A percentile compares a stretch with the other conserved stretches of the same genome.
Evolutionary conservation across 2,329 filamentous ascomycete genomes (phyloP).

Genomic region (Fusarium solani-melongenae): DNA sequence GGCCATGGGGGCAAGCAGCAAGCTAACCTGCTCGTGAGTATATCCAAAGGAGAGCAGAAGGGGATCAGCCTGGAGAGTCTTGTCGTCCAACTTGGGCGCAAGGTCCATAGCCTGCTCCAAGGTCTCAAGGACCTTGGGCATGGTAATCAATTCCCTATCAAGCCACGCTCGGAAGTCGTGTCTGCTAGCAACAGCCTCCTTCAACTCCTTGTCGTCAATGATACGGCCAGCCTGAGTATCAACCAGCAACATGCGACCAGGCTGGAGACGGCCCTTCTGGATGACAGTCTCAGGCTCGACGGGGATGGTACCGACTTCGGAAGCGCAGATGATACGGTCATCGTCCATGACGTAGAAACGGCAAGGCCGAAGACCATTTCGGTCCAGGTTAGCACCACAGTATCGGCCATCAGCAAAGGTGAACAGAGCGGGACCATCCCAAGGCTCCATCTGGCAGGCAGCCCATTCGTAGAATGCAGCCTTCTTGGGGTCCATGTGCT

Average conservation of each 20-base stretch:
- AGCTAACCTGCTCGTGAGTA: constrained; percentile 92
- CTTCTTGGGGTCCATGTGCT: constrained; percentile 91
- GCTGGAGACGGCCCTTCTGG: constrained; percentile 93
- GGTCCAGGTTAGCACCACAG: constrained; percentile 95
- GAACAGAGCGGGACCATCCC: constrained; percentile 96
- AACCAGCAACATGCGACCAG: constrained; percentile 94
- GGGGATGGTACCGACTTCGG: constrained; percentile 92
- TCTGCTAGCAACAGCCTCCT: constrained; percentile 85
- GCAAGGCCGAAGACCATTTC: constrained; percentile 94
- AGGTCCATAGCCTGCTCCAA: constrained; percentile 72
- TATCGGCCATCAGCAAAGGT: constrained; percentile 97
- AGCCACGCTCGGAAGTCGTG: constrained; percentile 92
- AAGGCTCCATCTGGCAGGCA: constrained; percentile 98
- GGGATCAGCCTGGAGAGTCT: constrained; percentile 83
- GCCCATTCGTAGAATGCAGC: constrained; percentile 99
- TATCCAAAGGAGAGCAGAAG: constrained; percentile 90
- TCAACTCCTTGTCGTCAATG: constrained; percentile 93
- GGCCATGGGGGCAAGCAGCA: constrained; percentile 94
- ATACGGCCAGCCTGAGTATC: constrained; percentile 90
- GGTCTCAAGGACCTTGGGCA: constrained; percentile 78
- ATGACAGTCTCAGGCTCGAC: constrained; percentile 91
- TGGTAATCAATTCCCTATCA: constrained; percentile 83
- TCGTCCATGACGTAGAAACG: constrained; percentile 97
- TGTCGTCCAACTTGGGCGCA: constrained; percentile 72
- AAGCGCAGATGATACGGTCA: constrained; percentile 96